Percentiles rank a stretch among this genome's conserved stretches.
Conservation (phyloP, 805 yeast genomes). For the Groenewaldozyma tartarivorans region DNA sequence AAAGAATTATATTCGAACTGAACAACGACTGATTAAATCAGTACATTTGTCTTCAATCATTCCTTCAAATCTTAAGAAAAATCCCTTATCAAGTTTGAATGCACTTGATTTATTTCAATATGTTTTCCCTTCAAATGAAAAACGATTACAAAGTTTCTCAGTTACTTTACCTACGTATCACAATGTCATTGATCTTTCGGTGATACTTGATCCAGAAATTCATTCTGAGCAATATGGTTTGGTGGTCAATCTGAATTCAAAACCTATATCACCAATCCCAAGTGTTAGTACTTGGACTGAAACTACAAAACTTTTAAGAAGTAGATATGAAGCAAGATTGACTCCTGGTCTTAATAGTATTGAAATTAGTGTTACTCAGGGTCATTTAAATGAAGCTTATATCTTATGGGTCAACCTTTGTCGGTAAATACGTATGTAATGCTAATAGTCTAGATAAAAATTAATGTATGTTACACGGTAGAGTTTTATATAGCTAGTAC, state of each 20-base stretch:
- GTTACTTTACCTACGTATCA: constrained; percentile 40
- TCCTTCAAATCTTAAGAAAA: constrained; percentile 25
- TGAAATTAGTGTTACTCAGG: constrained; percentile 13
- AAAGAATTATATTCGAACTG: constrained; percentile 13
- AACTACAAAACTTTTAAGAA: constrained; percentile 14
- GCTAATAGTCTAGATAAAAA: too few species aligned
- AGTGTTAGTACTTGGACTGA: constrained; percentile 18
- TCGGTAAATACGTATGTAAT: neutral
- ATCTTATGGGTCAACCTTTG: constrained; percentile 11
- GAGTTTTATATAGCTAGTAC: too few species aligned
- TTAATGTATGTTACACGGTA: too few species aligned
- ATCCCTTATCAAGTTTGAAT: constrained; percentile 17
- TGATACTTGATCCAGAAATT: constrained; percentile 35
- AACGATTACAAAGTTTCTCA: constrained; percentile 32
- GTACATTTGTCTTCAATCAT: constrained; percentile 27
- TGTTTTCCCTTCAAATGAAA: constrained; percentile 28
- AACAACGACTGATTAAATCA: constrained; percentile 22
- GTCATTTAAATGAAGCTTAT: neutral
- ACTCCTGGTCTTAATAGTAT: constrained; percentile 29
- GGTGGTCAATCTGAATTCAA: constrained; percentile 24
- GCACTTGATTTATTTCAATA: constrained; percentile 31
- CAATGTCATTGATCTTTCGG: constrained; percentile 37
- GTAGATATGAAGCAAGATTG: constrained; percentile 25
- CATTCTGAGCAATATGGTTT: constrained; percentile 24
- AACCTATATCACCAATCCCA: constrained; percentile 19